Percentiles rank a stretch among this genome's conserved stretches.
phyloP scores from a whole-genome alignment of 768 basidiomycete genomes.

The Mycena capillaripes region DNA sequence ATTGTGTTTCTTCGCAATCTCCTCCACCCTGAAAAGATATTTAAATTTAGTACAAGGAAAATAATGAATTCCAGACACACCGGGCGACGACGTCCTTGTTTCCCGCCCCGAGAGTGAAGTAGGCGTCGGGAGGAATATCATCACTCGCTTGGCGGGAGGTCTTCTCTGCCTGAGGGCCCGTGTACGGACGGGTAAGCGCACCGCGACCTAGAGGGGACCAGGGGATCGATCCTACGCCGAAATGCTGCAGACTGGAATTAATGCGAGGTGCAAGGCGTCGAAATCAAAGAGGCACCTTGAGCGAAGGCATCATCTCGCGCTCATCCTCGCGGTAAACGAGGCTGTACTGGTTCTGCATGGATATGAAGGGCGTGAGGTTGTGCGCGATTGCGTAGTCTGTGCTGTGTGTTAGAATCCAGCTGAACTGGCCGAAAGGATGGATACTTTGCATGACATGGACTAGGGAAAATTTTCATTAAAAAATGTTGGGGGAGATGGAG shows the following conservation, averaged over 20 bases:
- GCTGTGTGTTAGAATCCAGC: not conserved
- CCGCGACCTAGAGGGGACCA: not conserved
- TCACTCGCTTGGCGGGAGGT: not conserved
- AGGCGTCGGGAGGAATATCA: not conserved
- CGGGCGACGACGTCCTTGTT: conserved; percentile 3
- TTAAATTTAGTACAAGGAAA: not conserved
- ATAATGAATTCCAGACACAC: not conserved
- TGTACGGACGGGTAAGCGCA: not conserved
- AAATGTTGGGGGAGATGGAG: not conserved
- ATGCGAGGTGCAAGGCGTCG: not conserved
- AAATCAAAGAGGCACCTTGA: conserved; percentile 38
- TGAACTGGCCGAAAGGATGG: not conserved
- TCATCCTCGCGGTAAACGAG: conserved; percentile 73
- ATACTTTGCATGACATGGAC: conserved; percentile 71
- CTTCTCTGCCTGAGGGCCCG: not conserved
- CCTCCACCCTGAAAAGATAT: conserved; percentile 50
- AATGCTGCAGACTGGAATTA: conserved; percentile 41
- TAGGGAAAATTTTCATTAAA: conserved; percentile 31
- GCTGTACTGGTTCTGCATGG: conserved; percentile 76
- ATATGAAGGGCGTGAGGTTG: conserved; percentile 71
- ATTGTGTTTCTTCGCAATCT: conserved; percentile 52
- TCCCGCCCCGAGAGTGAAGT: not conserved
- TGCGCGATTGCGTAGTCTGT: conserved; percentile 72
- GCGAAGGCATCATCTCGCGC: conserved; percentile 66
- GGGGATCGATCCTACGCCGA: conserved; percentile 53